phyloP scores from a whole-genome alignment of 306 rosid species.

The Glycyrrhiza uralensis region DNA sequence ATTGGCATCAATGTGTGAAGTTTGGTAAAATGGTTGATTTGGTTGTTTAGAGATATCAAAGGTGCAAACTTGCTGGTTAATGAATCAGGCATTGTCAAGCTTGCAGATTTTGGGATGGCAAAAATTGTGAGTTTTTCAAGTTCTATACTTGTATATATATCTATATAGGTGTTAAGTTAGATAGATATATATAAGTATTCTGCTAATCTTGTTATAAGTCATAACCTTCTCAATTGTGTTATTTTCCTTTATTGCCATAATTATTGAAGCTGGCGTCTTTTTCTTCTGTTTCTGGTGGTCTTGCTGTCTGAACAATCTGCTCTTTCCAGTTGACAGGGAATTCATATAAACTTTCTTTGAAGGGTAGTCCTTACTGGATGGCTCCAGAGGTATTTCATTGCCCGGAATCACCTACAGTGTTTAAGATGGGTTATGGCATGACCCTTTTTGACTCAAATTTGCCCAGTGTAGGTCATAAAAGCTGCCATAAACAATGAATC shows the following conservation, averaged over 20 bases:
- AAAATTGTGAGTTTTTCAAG: conserved; percentile 71
- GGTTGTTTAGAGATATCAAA: conserved; percentile 78
- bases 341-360: conserved; percentile 75
- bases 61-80: conserved; percentile 96
- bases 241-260: too few species aligned
- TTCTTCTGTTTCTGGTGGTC: conserved; percentile 2
- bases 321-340: conserved; percentile 67
- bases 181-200: background rate
- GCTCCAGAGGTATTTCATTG: conserved; percentile 99
- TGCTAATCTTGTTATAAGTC: background rate
- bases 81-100: conserved; percentile 78
- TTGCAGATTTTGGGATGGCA: conserved; percentile 97
- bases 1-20: conserved; percentile 20
- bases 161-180: conserved; percentile 8
- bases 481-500: conserved; percentile 70
- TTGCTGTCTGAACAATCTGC: conserved; percentile 26
- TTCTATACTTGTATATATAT: conserved; percentile 13
- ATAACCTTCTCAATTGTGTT: background rate
- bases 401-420: conserved; percentile 20
- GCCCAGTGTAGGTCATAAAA: conserved; percentile 65
- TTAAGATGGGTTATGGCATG: conserved; percentile 1
- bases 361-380: conserved; percentile 99
- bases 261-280: background rate
- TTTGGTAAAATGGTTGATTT: too few species aligned
- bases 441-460: conserved; percentile 11